Conservation (phyloP, 1,284 basidiomycete species). For the Erythrobasidium hasegawianum region DNA sequence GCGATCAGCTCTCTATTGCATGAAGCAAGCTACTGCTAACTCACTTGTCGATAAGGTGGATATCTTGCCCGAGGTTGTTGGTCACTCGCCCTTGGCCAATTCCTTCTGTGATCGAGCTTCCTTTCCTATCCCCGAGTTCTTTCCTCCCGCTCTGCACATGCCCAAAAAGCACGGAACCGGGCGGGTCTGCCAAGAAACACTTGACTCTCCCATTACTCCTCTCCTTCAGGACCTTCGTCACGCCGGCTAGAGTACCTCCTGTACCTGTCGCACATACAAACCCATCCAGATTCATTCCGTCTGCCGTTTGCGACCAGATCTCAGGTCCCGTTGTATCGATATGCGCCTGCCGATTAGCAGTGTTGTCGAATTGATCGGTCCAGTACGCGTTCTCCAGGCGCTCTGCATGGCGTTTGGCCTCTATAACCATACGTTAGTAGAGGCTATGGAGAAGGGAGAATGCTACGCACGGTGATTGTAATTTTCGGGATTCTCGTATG, state of each 20-base stretch:
- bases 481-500: slow-evolving; percentile 92
- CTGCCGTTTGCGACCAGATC: slow-evolving; percentile 83
- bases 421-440: slow-evolving; percentile 9
- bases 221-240: slow-evolving; percentile 79
- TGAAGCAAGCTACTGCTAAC: background rate
- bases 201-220: slow-evolving; percentile 75
- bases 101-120: slow-evolving; percentile 93
- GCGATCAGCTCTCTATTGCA: too few relatives aligned
- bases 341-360: slow-evolving; percentile 74
- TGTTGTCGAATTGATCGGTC: slow-evolving; percentile 57
- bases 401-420: slow-evolving; percentile 82
- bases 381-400: slow-evolving; percentile 86
- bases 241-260: slow-evolving; percentile 89
- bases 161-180: slow-evolving; percentile 85
- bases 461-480: slow-evolving; percentile 83
- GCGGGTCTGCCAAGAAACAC: slow-evolving; percentile 93
- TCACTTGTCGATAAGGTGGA: slow-evolving; percentile 64
- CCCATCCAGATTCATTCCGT: slow-evolving; percentile 69
- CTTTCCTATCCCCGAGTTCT: slow-evolving; percentile 70
- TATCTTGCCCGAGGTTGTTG: slow-evolving; percentile 82
- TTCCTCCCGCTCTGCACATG: slow-evolving; percentile 74
- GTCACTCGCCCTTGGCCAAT: slow-evolving; percentile 98
- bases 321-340: slow-evolving; percentile 91
- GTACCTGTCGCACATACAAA: slow-evolving; percentile 94
- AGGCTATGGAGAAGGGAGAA: background rate